Conservation (phyloP, 768 basidiomycete species). For the Tricholoma hemisulphureum region DNA sequence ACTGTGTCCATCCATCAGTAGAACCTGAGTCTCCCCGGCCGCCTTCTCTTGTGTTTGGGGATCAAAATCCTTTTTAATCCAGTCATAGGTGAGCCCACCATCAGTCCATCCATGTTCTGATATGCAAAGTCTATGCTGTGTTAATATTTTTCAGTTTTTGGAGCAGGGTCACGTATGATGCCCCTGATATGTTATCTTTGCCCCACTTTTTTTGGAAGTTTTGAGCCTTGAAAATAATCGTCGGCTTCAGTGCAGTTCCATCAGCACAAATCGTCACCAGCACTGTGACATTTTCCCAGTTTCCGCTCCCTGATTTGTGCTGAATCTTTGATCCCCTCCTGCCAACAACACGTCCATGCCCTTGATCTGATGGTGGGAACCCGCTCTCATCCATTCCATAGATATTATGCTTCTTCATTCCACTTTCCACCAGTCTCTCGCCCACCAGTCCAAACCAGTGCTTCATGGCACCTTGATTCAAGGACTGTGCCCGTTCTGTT, state of each 20-base stretch:
- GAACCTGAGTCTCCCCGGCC: conserved; percentile 23
- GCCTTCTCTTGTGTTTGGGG: conserved; percentile 35
- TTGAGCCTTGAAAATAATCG: conserved; percentile 40
- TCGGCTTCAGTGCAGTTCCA: conserved; percentile 30
- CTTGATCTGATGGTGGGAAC: conserved; percentile 21
- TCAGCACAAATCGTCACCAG: conserved; percentile 41
- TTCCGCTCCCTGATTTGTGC: conserved; percentile 17
- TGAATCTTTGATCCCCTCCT: conserved; percentile 18
- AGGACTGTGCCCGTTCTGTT: conserved; percentile 24
- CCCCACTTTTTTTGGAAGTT: conserved; percentile 29
- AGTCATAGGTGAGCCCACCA: conserved; percentile 20
- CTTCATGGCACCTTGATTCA: conserved; percentile 28
- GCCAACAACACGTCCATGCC: conserved; percentile 28
- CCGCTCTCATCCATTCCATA: conserved; percentile 38
- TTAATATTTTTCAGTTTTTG: background rate
- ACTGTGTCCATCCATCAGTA: conserved; percentile 42
- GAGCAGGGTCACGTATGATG: conserved; percentile 27
- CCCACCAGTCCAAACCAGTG: conserved; percentile 33
- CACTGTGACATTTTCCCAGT: conserved; percentile 35
- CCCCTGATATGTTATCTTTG: conserved; percentile 34
- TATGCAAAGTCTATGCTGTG: conserved; percentile 15
- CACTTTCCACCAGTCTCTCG: conserved; percentile 21
- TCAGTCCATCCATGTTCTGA: conserved; percentile 34
- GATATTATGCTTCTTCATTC: conserved; percentile 20
- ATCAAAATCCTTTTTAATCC: conserved; percentile 33